Evolutionary conservation across 495 filamentous ascomycete genomes (phyloP), one percentile per base, ranked within the genome.

Genomic region (Talaromyces wortmannii): DNA sequence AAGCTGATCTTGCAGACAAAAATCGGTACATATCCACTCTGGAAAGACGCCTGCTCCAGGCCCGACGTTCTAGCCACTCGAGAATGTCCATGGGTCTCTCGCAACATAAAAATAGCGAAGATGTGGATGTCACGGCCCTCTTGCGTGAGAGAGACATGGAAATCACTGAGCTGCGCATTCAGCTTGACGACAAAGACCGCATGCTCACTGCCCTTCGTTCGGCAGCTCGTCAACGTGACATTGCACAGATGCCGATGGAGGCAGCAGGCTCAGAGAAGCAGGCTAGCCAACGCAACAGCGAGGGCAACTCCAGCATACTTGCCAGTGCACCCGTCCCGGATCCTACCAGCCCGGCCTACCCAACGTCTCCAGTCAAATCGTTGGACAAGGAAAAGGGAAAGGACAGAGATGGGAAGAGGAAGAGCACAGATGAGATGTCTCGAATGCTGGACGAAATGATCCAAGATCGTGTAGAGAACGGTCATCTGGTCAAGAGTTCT

Each of bases 391-490:
- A 11, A 55, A 50, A 32, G 67, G 73, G 7, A 60, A 66, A 29
- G 23, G 23, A 23, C 23, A 23, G 23, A 23, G 66, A 66, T n/a
- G 80, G 76, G 53, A 79, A 83, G 55, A 80, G 80, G 30, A 85
- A 81, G 75, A 87, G 88, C 55, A 84, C 92, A 46, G 89, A 94
- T 59, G 90, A 95, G 67, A 88, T 95, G 79, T 94, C 88, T 52
- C 79, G 83, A 47, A 90, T 96, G 71, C 79, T 96, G 31, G 91
- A 96, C 59, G 88, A 94, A 67, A 96, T 96, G 91, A 94, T 96
- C 56, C 88, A 90, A 67, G 86, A 90, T 63, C 83, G 87, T 17
- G 87, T 92, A 50, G 87, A 91, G 58, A 77, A 76, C 31, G 87
- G 86, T 13, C 78, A 85, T 48, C 60, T 86, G 44, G 72, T 86